These are phyloP conservation scores for Pseudoturritis turrita DNA, from an alignment of 345 rosid species.

Conservation along the genomic window DNA sequence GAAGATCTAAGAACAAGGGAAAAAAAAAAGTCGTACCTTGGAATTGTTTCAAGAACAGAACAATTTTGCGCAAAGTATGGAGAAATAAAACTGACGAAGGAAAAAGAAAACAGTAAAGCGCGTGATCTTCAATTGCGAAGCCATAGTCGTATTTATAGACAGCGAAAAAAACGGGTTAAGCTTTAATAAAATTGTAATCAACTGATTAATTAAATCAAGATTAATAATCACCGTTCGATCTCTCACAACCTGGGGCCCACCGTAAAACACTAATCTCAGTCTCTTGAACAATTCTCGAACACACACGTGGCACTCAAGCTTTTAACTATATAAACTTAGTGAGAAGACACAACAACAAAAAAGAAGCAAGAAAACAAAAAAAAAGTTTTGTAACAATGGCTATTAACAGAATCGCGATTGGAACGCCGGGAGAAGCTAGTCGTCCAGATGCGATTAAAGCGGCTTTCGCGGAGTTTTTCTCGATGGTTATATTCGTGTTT, in stretches of 20 bases:
- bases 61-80: conserved; percentile 13
- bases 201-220: not conserved
- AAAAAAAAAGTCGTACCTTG: conserved; percentile 27
- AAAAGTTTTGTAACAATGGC: conserved; percentile 48
- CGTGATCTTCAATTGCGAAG: conserved; percentile 18
- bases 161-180: conserved; percentile 19
- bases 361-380: not conserved
- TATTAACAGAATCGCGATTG: conserved; percentile 54
- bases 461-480: conserved; percentile 69
- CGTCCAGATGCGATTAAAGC: conserved; percentile 63
- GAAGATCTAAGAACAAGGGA: not conserved
- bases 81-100: not conserved
- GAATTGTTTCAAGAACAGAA: conserved; percentile 15
- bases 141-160: conserved; percentile 29
- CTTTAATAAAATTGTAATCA: not conserved
- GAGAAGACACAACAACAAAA: not conserved
- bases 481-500: conserved; percentile 72
- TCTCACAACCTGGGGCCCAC: not conserved
- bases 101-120: conserved; percentile 20
- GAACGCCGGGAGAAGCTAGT: conserved; percentile 57
- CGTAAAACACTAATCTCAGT: conserved; percentile 22
- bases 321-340: conserved; percentile 24
- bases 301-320: conserved; percentile 19
- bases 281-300: conserved; percentile 31
- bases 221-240: conserved; percentile 9